Conservation (phyloP, 805 yeast species). For the Yarrowia sp. region DNA sequence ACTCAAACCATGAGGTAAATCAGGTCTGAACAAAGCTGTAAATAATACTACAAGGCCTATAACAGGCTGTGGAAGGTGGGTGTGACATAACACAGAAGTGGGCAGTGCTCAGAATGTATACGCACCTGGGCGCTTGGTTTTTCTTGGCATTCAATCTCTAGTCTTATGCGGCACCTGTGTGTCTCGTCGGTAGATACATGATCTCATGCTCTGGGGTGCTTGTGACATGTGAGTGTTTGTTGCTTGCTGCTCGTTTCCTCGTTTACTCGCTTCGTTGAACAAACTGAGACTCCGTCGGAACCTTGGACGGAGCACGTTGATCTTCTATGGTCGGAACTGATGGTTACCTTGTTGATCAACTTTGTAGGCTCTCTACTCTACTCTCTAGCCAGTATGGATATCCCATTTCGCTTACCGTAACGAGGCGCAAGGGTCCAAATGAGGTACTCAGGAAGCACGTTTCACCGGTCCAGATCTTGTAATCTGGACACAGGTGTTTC, state of each 20-base stretch:
- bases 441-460: too few species aligned
- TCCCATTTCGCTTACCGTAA: too few species aligned
- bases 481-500: neutral
- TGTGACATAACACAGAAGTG: neutral
- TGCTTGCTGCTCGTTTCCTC: conserved; percentile 1
- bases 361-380: too few species aligned
- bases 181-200: too few species aligned
- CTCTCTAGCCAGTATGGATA: too few species aligned
- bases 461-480: neutral
- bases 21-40: neutral
- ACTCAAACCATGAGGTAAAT: neutral
- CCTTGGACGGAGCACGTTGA: neutral
- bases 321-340: neutral
- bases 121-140: neutral
- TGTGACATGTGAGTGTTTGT: neutral
- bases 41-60: neutral
- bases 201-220: neutral
- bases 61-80: neutral
- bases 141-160: too few species aligned
- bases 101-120: neutral
- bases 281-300: conserved; percentile 10
- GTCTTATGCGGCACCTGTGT: too few species aligned
- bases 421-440: too few species aligned
- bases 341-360: too few species aligned
- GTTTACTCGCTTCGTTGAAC: neutral